These are phyloP conservation scores for Solanum ahanhuiri DNA, from an alignment of 257 asterid genomes.

Conservation along the genomic window DNA sequence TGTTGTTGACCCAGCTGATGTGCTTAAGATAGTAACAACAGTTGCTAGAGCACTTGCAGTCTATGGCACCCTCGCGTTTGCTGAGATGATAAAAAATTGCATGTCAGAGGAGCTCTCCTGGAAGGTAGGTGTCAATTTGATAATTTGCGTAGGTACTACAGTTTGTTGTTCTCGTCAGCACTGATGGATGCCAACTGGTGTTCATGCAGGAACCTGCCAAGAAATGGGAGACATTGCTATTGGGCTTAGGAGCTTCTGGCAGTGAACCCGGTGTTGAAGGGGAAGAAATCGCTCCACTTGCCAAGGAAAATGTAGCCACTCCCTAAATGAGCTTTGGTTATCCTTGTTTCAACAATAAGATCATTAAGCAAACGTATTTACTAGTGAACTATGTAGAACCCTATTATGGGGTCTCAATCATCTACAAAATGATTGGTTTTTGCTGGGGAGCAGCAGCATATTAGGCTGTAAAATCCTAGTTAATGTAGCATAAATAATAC, in stretches of 20 bases:
- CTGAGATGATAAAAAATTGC: conserved; percentile 75
- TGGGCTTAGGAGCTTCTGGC: conserved; percentile 62
- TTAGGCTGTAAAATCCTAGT: neutral
- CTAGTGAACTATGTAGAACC: neutral
- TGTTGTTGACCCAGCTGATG: conserved; percentile 57
- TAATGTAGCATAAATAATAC: neutral
- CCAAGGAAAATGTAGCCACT: conserved; percentile 79
- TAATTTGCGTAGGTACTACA: neutral
- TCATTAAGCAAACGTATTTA: neutral
- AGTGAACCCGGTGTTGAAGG: conserved; percentile 63
- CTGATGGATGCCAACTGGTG: neutral
- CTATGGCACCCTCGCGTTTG: conserved; percentile 44
- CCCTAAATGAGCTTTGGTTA: conserved; percentile 30
- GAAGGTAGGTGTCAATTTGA: conserved; percentile 44
- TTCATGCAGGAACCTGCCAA: conserved; percentile 67
- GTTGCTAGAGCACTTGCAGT: conserved; percentile 53
- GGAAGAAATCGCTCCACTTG: conserved; percentile 77
- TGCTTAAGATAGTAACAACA: conserved; percentile 47
- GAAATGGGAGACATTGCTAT: conserved; percentile 67
- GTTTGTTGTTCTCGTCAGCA: neutral
- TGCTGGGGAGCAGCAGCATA: neutral
- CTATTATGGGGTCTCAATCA: neutral
- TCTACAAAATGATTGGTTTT: neutral
- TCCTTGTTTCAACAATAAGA: neutral
- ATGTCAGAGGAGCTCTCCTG: conserved; percentile 92